Evolutionary conservation across 495 filamentous ascomycete genomes (phyloP).

Genomic region (Aspergillus cavernicola): DNA sequence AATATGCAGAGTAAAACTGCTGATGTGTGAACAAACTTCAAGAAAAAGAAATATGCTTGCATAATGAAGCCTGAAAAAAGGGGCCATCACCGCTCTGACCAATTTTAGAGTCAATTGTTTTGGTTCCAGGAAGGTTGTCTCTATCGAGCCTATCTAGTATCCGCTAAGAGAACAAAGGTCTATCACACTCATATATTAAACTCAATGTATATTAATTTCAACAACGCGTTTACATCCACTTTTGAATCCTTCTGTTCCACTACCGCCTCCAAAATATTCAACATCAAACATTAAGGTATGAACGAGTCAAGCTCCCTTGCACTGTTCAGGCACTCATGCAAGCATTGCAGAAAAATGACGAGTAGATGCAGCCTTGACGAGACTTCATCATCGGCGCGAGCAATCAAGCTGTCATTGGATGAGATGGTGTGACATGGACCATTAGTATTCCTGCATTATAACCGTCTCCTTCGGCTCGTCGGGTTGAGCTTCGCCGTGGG

Average conservation of each 20-base stretch:
- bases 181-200: too few species aligned
- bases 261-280: too few species aligned
- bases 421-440: not conserved
- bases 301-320: not conserved
- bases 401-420: conserved; percentile 2
- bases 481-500: too few species aligned
- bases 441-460: not conserved
- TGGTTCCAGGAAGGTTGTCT: too few species aligned
- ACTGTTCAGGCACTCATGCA: not conserved
- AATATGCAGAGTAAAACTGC: too few species aligned
- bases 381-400: not conserved
- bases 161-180: too few species aligned
- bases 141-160: too few species aligned
- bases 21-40: too few species aligned
- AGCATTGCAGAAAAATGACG: not conserved
- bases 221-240: not conserved
- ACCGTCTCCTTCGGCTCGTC: conserved; percentile 1
- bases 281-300: not conserved
- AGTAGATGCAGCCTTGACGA: not conserved
- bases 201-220: not conserved
- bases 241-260: not conserved
- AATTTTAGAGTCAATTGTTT: too few species aligned
- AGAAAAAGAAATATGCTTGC: not conserved
- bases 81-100: conserved; percentile 3
- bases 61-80: conserved; percentile 10